These are phyloP conservation scores for Mycena citricolor DNA, from an alignment of 1,284 basidiomycete species.

Conservation along the genomic window DNA sequence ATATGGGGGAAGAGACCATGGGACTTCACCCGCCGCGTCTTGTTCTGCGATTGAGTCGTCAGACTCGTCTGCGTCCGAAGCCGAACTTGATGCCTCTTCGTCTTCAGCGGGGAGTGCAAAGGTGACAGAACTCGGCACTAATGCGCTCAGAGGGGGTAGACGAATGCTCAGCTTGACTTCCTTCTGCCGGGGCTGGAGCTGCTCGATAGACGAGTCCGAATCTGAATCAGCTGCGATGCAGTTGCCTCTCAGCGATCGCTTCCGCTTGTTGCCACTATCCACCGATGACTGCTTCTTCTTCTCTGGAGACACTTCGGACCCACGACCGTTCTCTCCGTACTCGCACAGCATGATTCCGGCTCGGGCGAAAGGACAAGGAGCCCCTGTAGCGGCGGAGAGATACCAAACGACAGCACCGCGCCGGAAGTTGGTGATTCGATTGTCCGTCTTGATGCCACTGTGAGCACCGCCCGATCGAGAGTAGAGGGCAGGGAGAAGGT, in stretches of 20 bases:
- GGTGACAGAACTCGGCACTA: neutral
- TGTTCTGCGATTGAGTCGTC: conserved; percentile 25
- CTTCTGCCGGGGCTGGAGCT: conserved; percentile 52
- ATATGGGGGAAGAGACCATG: conserved; percentile 43
- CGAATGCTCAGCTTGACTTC: conserved; percentile 68
- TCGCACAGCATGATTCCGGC: conserved; percentile 70
- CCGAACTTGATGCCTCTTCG: conserved; percentile 31
- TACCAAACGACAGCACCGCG: conserved; percentile 79
- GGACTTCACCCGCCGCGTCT: conserved; percentile 32
- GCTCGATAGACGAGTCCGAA: conserved; percentile 37
- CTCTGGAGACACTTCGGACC: conserved; percentile 32
- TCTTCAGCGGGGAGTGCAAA: conserved; percentile 5
- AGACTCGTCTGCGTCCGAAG: conserved; percentile 32
- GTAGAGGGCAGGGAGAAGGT: conserved; percentile 67
- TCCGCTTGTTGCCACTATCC: conserved; percentile 68
- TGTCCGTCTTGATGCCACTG: conserved; percentile 42
- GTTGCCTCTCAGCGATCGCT: conserved; percentile 55
- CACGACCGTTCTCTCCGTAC: conserved; percentile 53
- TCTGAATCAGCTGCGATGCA: conserved; percentile 42
- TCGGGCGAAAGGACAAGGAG: conserved; percentile 69
- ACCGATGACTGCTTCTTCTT: conserved; percentile 36
- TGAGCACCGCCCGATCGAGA: conserved; percentile 69
- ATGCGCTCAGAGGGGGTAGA: conserved; percentile 45
- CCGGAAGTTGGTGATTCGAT: conserved; percentile 69
- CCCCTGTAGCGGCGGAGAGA: conserved; percentile 68